Base-by-base conservation (phyloP, 176 grass and related monocot species). In the Lolium multiflorum region DNA sequence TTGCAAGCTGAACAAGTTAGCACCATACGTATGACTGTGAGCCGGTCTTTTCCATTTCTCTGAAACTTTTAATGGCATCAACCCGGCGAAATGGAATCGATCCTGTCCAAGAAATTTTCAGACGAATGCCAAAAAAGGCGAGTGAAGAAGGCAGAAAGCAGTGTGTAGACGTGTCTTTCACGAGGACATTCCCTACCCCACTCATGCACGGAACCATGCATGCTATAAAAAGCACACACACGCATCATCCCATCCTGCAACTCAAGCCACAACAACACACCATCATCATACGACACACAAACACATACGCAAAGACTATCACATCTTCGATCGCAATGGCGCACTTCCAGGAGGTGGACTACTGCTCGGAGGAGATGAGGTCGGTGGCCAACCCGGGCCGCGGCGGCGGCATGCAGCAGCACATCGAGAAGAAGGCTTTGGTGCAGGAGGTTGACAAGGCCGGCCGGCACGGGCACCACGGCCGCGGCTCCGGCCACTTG, bases 301-400 rank as follows among this genome's bases (percentile, higher is more conserved):
- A 54, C 12, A 41, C 77, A 26, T 2, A 6, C 31, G 35, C 77
- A 70, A 25, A 57, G 3, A 4, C 65, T 69, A 49, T 20, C 25
- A 20, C 48, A 57, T 35, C 31, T 2, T 59, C 71, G n/a, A 52
- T 75, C 48, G 16, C 59, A 70, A 91, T 91, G 89, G 77, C 89
- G 5, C 70, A 81, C 21, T 77, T 6, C 85, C 21, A 80, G 62
- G 82, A 91, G 82, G 82, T 91, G 28, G 86, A 91, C 51, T 85
- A 85, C 77, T 47, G 62, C 86, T 76, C 89, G 11, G 85, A 87
- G 76, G 89, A 91, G 85, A 81, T 88, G 76, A 91, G 81, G 85
- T 25, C 89, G 7, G 39, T 91, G 56, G 75, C 24, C 60, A 39
- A 7, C 2, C 81, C 81, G 6, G 68, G 17, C 57, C 63, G 70